These are phyloP conservation scores for Leccinum aurantiacum DNA, from an alignment of 768 basidiomycete genomes.

Conservation along the genomic window DNA sequence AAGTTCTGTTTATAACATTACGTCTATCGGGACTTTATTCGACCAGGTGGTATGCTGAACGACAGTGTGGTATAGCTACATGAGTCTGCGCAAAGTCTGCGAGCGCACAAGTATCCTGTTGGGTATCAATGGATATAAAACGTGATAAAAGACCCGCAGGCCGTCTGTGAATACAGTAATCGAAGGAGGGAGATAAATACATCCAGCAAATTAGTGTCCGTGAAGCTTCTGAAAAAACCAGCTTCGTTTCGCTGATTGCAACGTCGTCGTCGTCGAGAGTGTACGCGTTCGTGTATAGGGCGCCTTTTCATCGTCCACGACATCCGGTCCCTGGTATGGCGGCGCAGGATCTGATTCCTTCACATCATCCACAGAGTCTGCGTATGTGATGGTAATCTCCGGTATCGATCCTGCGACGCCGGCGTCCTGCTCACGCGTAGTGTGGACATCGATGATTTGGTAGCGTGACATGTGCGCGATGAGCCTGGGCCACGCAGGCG, in stretches of 20 bases:
- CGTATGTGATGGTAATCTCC: slow-evolving; percentile 28
- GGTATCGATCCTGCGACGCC: slow-evolving; percentile 21
- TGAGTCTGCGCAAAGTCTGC: not conserved
- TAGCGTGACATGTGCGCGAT: slow-evolving; percentile 42
- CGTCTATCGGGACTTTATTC: not conserved
- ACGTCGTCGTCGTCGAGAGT: not conserved
- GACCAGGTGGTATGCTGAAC: not conserved
- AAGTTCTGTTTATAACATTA: not conserved
- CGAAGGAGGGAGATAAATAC: not conserved
- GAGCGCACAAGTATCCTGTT: not conserved
- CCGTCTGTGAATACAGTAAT: not conserved
- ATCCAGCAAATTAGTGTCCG: not conserved
- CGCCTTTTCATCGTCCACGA: slow-evolving; percentile 16
- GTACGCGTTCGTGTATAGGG: not conserved
- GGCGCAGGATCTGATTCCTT: slow-evolving; percentile 34
- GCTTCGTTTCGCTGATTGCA: slow-evolving; percentile 5
- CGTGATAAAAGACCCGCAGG: not conserved
- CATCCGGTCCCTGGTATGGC: slow-evolving; percentile 30
- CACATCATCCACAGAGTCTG: slow-evolving; percentile 16
- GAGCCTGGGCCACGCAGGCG: slow-evolving; percentile 48
- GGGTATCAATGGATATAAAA: not conserved
- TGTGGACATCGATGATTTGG: slow-evolving; percentile 47
- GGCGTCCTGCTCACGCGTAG: slow-evolving; percentile 13
- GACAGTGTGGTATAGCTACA: slow-evolving; percentile 4
- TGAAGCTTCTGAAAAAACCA: slow-evolving; percentile 20